Evolutionary conservation across 768 basidiomycete species (phyloP).

Genomic region (Amanita inopinata): DNA sequence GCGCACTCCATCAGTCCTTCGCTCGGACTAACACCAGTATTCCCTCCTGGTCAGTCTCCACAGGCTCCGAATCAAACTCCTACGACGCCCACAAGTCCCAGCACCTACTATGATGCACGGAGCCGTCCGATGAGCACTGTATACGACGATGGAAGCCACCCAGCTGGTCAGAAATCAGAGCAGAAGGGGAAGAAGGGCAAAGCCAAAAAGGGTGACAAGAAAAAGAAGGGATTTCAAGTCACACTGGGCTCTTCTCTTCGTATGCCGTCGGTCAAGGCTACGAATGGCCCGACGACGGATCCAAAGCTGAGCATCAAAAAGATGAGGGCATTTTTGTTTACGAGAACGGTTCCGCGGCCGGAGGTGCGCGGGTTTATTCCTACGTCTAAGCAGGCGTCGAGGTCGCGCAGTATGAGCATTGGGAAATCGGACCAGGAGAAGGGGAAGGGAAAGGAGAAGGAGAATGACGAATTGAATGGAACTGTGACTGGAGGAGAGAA

Average conservation of each 20-base stretch:
- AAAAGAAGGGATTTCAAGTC: not conserved
- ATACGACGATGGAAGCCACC: slow-evolving; percentile 1
- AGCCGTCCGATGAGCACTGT: slow-evolving; percentile 5
- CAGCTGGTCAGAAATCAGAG: not conserved
- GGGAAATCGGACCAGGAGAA: not conserved
- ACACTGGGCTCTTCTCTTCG: no score
- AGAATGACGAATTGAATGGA: not conserved
- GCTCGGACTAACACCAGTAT: not conserved
- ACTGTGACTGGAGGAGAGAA: not conserved
- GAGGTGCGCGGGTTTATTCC: slow-evolving; percentile 4
- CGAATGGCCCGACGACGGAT: slow-evolving; percentile 1
- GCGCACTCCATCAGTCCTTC: not conserved
- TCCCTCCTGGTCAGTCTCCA: not conserved
- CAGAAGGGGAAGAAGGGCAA: not conserved
- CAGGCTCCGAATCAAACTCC: not conserved
- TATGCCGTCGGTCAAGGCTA: not conserved
- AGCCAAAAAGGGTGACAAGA: not conserved
- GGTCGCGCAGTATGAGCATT: slow-evolving; percentile 6
- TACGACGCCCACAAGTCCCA: slow-evolving; percentile 6
- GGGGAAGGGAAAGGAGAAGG: slow-evolving; percentile 4
- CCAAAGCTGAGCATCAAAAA: slow-evolving; percentile 7
- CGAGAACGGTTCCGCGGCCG: slow-evolving; percentile 8
- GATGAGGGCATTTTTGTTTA: slow-evolving; percentile 7
- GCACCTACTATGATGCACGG: slow-evolving; percentile 4
- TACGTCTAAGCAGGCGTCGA: not conserved